Evolutionary conservation across 1,284 basidiomycete genomes (phyloP), one percentile per base, ranked within the genome.

Genomic region (Puccinia novopanici): DNA sequence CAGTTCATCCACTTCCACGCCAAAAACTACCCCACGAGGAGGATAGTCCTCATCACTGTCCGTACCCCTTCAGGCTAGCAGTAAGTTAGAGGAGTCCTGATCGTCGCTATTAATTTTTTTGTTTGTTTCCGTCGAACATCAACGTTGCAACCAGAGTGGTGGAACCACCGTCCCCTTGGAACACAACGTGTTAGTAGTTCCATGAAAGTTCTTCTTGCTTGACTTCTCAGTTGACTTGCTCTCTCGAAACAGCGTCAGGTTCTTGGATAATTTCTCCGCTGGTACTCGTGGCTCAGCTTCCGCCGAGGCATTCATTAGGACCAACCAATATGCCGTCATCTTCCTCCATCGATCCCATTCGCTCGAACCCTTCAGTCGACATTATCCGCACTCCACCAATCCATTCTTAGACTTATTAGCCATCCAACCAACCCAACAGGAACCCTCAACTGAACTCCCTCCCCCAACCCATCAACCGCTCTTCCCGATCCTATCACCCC

Each of bases 341-440:
- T 99, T 99, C 87, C 92, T 99, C 90, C 95, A 98, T 86, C 89
- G 96, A 12, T 94, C 97, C 86, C 96, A 98, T 88, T 97, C 94
- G 83, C 90, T 99, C 50, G 93, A 96, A 82, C 96, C 97, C 0
- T 99, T 95, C 88, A 95, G 93, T 83, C 88, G 96, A 72, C 96
- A 98, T 86, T 99, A 98, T 87, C 95, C 93, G 10, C 96, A 99
- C 86, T 96, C 95, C 0, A 95, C 95, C 2, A 96, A 98, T 86
- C 96, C 96, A 0, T 98, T 99, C 87, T 90, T 99, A 80, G 95
- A 98, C 86, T 91, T 99, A 82, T 89, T 99, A 68, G 34, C 52
- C 40, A 75, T 59, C 37, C 54, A 75, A 45, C 24, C 27, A 17
- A 10, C 50, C 0, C 34, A 50, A 3, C 19, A 57, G 19, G 42